phyloP scores from a whole-genome alignment of 495 filamentous ascomycete genomes.

The Gamarada debralockiae region DNA sequence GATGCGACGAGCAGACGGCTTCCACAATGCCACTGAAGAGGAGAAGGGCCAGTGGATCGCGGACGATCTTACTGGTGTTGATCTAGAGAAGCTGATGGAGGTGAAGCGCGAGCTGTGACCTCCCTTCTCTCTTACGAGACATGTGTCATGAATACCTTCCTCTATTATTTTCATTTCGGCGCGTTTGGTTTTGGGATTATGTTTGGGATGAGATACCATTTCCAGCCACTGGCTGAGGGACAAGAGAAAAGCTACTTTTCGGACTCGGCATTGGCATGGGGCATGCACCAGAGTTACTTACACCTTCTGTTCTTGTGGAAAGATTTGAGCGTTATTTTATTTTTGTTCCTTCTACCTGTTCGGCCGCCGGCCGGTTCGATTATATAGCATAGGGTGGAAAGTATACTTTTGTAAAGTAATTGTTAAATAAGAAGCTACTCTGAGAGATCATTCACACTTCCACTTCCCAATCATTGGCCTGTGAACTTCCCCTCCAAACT shows the following conservation, averaged over 20 bases:
- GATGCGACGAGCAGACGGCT: slow-evolving; percentile 77
- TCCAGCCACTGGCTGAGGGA: not conserved
- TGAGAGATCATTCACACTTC: not conserved
- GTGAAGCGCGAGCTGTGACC: slow-evolving; percentile 20
- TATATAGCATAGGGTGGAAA: slow-evolving; percentile 4
- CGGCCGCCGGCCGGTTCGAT: slow-evolving; percentile 22
- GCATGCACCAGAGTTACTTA: slow-evolving; percentile 8
- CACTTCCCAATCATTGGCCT: not conserved
- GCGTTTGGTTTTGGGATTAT: slow-evolving; percentile 7
- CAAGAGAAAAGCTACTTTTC: slow-evolving; percentile 20
- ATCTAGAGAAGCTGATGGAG: slow-evolving; percentile 27
- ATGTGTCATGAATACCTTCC: slow-evolving; percentile 19
- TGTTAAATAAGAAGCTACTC: slow-evolving; percentile 6
- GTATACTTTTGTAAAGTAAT: slow-evolving; percentile 8
- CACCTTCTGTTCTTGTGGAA: not conserved
- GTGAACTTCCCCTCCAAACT: not conserved
- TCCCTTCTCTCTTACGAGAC: slow-evolving; percentile 6
- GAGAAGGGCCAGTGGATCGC: slow-evolving; percentile 75
- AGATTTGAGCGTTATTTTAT: slow-evolving; percentile 1
- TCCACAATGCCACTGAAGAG: slow-evolving; percentile 70
- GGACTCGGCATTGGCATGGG: slow-evolving; percentile 12
- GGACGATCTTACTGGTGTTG: slow-evolving; percentile 24
- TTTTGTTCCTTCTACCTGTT: slow-evolving; percentile 8
- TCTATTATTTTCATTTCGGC: slow-evolving; percentile 7
- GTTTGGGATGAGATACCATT: slow-evolving; percentile 23